These are phyloP conservation scores for Exobasidium rhododendri DNA, from an alignment of 1,284 basidiomycete genomes.

Conservation along the genomic window DNA sequence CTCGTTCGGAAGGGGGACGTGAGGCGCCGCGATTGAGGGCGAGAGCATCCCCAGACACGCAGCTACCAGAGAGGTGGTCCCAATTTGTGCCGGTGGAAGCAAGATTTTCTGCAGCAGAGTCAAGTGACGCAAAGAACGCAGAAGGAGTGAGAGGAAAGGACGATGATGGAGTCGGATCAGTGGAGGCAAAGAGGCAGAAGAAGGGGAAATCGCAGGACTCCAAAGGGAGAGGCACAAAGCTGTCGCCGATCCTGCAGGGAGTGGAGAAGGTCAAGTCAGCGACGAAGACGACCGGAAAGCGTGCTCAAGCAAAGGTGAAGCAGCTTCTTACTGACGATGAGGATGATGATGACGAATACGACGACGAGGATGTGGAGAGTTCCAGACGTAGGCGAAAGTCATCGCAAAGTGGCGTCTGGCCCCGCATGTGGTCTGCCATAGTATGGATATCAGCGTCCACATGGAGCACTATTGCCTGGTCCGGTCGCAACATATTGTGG, in stretches of 20 bases:
- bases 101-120: neutral
- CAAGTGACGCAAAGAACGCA: neutral
- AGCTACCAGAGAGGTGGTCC: neutral
- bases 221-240: neutral
- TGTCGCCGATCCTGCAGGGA: neutral
- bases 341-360: conserved; percentile 6
- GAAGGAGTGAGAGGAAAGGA: neutral
- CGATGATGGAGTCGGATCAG: neutral
- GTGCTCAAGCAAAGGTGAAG: neutral
- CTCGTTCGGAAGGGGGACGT: neutral
- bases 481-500: neutral
- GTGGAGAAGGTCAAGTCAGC: neutral
- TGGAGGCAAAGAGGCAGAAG: neutral
- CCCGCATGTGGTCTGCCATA: neutral
- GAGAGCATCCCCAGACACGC: neutral
- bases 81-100: neutral
- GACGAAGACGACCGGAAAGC: neutral
- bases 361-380: conserved; percentile 7
- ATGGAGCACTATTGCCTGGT: neutral
- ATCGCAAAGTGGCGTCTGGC: neutral
- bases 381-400: neutral
- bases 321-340: neutral
- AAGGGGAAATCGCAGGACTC: neutral
- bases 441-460: neutral
- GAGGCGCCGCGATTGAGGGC: neutral